These are phyloP conservation scores for Sporobolomyces phaffii DNA, from an alignment of 768 basidiomycete species.

Conservation along the genomic window DNA sequence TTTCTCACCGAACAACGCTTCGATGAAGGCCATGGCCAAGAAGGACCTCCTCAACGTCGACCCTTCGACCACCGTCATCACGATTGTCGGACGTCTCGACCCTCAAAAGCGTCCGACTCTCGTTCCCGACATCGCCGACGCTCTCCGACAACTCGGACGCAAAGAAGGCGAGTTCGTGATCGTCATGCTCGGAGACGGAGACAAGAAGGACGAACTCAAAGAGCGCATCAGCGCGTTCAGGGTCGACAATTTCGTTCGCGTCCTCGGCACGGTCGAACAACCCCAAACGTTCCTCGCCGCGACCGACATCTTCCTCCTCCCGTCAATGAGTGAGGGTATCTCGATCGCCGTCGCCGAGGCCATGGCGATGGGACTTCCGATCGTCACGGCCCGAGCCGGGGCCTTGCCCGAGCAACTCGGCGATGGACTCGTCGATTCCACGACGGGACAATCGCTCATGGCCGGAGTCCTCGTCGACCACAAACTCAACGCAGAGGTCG, in stretches of 20 bases:
- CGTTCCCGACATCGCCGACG: conserved; percentile 17
- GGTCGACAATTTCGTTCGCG: conserved; percentile 8
- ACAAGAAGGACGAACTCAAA: conserved; percentile 14
- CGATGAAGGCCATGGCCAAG: conserved; percentile 1
- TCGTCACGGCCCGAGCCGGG: conserved; percentile 35
- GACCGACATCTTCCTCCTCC: conserved; percentile 40
- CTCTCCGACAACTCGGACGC: conserved; percentile 7
- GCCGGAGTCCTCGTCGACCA: conserved; percentile 17
- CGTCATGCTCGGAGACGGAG: conserved; percentile 31
- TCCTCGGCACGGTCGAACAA: conserved; percentile 18
- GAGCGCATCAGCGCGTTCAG: conserved; percentile 4
- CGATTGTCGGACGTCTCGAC: conserved; percentile 32
- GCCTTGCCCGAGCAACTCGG: conserved; percentile 34
- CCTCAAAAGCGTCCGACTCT: conserved; percentile 35
- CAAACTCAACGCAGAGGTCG: conserved; percentile 10
- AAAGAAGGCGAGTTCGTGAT: conserved; percentile 27
- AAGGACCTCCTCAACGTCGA: conserved; percentile 10
- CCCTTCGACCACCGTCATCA: conserved; percentile 21
- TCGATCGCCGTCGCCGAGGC: conserved; percentile 39
- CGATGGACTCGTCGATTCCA: neutral
- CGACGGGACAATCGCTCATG: neutral
- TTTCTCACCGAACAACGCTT: neutral
- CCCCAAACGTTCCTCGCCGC: conserved; percentile 20
- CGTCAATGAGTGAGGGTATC: conserved; percentile 36
- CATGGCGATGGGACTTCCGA: conserved; percentile 37